These are phyloP conservation scores for Austroboletus festivus DNA, from an alignment of 768 basidiomycete genomes.

Conservation along the genomic window DNA sequence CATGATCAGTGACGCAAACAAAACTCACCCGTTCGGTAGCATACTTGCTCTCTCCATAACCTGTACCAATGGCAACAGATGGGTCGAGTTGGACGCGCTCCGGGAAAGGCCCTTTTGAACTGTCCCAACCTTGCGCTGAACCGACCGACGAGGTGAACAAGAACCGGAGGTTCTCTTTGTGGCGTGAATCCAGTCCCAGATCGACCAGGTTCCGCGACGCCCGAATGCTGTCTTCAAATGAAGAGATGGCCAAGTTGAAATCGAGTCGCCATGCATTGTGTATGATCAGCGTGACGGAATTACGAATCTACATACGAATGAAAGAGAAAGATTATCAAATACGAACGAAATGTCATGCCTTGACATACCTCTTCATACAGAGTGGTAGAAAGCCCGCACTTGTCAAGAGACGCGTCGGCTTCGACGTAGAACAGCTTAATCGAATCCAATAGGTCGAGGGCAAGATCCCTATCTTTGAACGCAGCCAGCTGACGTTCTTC, in stretches of 20 bases:
- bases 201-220: constrained; percentile 36
- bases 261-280: constrained; percentile 33
- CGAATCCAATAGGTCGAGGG: constrained; percentile 29
- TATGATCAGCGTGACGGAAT: constrained; percentile 30
- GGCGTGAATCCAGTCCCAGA: constrained; percentile 31
- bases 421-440: constrained; percentile 37
- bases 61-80: constrained; percentile 34
- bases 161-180: constrained; percentile 27
- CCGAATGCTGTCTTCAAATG: constrained; percentile 42
- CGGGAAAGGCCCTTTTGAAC: constrained; percentile 29
- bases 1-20: background rate
- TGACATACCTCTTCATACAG: constrained; percentile 31
- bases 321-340: no score
- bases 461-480: constrained; percentile 38
- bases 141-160: constrained; percentile 43
- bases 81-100: constrained; percentile 35
- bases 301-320: no score
- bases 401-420: constrained; percentile 31
- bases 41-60: constrained; percentile 49
- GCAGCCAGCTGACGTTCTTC: constrained; percentile 29
- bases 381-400: constrained; percentile 28
- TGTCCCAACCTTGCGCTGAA: constrained; percentile 32
- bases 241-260: constrained; percentile 40
- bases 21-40: constrained; percentile 36
- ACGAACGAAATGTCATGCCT: no score